phyloP scores from a whole-genome alignment of 257 asterid genomes.

The Capsicum rhomboideum region DNA sequence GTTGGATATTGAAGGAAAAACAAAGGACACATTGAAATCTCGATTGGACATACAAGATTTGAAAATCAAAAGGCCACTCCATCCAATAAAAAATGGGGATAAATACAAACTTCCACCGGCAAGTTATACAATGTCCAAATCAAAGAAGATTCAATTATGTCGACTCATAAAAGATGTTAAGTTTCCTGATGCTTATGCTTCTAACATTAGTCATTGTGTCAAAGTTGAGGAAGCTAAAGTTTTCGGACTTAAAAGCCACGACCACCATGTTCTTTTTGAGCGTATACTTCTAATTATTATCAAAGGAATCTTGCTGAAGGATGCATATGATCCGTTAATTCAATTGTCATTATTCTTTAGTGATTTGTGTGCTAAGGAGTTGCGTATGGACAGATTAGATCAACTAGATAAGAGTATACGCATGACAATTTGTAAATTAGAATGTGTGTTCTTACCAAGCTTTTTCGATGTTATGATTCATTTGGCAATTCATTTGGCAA shows the following conservation, averaged over 20 bases:
- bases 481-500: too few relatives aligned
- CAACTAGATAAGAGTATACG: background rate
- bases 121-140: background rate
- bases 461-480: too few relatives aligned
- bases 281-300: too few relatives aligned
- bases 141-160: background rate
- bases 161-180: background rate
- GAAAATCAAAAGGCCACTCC: background rate
- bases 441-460: too few relatives aligned
- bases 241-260: background rate
- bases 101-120: background rate
- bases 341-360: background rate
- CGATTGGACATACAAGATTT: too few relatives aligned
- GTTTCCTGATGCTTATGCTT: background rate
- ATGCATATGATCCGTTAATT: background rate
- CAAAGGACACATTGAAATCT: too few relatives aligned
- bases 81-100: background rate
- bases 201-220: background rate
- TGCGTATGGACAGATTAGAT: background rate
- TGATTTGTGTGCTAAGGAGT: background rate
- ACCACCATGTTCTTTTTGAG: background rate
- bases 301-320: background rate
- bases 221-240: background rate
- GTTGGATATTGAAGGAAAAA: too few relatives aligned
- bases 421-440: background rate